Base-by-base conservation (phyloP, 129 eudicot genomes). In the Gnaphalium uliginosum region DNA sequence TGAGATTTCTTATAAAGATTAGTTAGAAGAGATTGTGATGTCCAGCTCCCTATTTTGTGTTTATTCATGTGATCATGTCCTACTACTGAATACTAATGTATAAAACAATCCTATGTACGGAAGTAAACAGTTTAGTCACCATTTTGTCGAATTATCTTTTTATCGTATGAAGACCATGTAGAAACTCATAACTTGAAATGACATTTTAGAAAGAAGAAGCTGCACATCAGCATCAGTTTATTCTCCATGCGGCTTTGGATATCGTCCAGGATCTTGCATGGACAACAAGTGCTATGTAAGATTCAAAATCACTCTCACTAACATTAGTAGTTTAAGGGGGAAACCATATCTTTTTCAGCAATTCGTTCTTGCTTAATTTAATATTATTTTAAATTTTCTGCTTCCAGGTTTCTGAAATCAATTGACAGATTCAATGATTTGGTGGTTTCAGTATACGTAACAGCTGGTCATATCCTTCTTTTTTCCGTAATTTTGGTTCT, bases 391-490 rank as follows among this genome's bases (percentile, higher is more conserved):
- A 39, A 69, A 14, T 18, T 85, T 75, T 29, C n/a, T 26, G 22
- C 60, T 64, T 81, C 67, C 92, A 95, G 99, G 99, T 91, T 91
- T 78, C 66, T 91, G 64, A 95, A 95, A 83, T 85, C 89, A 72
- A 83, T 95, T 56, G 99, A 95, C 81, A 84, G 97, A 81, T 95
- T 95, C 88, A 91, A 89, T 39, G 97, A 95, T 87, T 64, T 95
- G 92, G 99, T 85, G 84, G 99, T 95, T 46, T 95, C 99, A 1
- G 95, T 95, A 33, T 91, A 95, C 67, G 97, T 95, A 69, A 95
- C 99, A 77, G 99, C 99, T 0, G 99, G 99, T 78, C 96, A 95
- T 95, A 95, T 95, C 99, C 97, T 95, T 35, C 63, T 69, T 79
- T 24, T 58, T 25, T 43, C 66, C 14, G 43, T 61, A 4, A 9